These are phyloP conservation scores for Trametes sanguinea DNA, from an alignment of 768 basidiomycete species.

Conservation along the genomic window DNA sequence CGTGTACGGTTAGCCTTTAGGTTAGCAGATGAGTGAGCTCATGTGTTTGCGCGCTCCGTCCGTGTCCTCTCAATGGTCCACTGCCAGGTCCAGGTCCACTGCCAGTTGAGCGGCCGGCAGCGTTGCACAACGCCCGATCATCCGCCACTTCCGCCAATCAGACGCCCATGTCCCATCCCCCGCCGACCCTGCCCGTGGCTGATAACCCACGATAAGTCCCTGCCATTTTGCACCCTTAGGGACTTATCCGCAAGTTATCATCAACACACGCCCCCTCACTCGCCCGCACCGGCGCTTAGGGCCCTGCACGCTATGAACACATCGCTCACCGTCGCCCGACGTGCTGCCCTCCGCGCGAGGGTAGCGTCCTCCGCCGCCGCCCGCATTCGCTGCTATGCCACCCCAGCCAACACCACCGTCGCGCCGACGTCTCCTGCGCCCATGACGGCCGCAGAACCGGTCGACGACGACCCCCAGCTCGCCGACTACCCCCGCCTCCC, in stretches of 20 bases:
- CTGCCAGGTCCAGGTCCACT: too few species aligned
- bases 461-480: slow-evolving; percentile 63
- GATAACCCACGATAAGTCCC: background rate
- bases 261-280: background rate
- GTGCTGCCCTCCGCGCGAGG: slow-evolving; percentile 30
- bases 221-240: background rate
- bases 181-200: background rate
- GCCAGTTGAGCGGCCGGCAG: too few species aligned
- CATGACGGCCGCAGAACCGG: slow-evolving; percentile 19
- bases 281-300: slow-evolving; percentile 7
- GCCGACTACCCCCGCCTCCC: slow-evolving; percentile 76
- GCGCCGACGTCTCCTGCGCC: slow-evolving; percentile 25
- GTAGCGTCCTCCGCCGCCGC: slow-evolving; percentile 6
- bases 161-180: background rate
- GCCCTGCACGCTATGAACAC: slow-evolving; percentile 27
- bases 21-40: background rate
- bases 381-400: slow-evolving; percentile 30
- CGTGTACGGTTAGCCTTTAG: background rate
- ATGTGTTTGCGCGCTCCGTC: background rate
- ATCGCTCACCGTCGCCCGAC: slow-evolving; percentile 45
- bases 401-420: slow-evolving; percentile 24
- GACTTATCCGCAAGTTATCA: slow-evolving; percentile 5
- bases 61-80: too few species aligned
- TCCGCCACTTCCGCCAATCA: background rate
- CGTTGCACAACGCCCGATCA: background rate